phyloP scores from a whole-genome alignment of 2,329 filamentous ascomycete species.

The Aspergillus fischeri region DNA sequence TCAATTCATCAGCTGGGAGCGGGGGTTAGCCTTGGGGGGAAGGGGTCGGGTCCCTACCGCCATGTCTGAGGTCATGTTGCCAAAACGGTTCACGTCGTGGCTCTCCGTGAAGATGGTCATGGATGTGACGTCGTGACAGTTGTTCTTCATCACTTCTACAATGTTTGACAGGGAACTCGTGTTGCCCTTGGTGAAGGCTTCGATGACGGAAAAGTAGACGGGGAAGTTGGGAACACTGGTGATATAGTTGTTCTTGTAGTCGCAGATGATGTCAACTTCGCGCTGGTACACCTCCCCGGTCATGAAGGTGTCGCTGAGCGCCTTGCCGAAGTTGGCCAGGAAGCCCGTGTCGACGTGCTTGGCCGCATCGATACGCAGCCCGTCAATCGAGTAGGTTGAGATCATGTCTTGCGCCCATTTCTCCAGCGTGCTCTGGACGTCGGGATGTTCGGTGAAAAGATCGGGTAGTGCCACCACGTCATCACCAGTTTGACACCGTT shows the following conservation, averaged over 20 bases:
- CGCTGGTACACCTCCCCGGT: slow-evolving; percentile 45
- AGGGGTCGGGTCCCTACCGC: not conserved
- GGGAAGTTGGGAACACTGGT: slow-evolving; percentile 48
- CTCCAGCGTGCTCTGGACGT: slow-evolving; percentile 38
- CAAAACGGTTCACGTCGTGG: slow-evolving; percentile 56
- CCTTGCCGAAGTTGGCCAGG: slow-evolving; percentile 35
- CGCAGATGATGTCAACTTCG: slow-evolving; percentile 36
- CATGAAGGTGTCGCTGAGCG: slow-evolving; percentile 41
- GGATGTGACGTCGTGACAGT: slow-evolving; percentile 40
- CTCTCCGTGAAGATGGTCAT: slow-evolving; percentile 56
- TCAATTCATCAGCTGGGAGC: not conserved
- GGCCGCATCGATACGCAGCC: slow-evolving; percentile 48
- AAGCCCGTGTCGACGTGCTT: slow-evolving; percentile 45
- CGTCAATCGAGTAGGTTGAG: slow-evolving; percentile 46
- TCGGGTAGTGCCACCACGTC: slow-evolving; percentile 44
- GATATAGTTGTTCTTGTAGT: slow-evolving; percentile 38
- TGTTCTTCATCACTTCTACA: slow-evolving; percentile 20
- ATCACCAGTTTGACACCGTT: slow-evolving; percentile 51
- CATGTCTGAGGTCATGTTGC: slow-evolving; percentile 50
- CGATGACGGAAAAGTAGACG: slow-evolving; percentile 33
- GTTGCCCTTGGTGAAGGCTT: slow-evolving; percentile 31
- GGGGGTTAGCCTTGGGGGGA: not conserved
- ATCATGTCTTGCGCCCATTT: slow-evolving; percentile 41
- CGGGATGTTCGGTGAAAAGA: slow-evolving; percentile 42
- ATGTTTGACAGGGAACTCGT: slow-evolving; percentile 23